A percentile compares a stretch with the other conserved stretches of the same genome.
Evolutionary conservation across 1,139 yeast genomes (phyloP).

Genomic region (Protomyces inundatus): DNA sequence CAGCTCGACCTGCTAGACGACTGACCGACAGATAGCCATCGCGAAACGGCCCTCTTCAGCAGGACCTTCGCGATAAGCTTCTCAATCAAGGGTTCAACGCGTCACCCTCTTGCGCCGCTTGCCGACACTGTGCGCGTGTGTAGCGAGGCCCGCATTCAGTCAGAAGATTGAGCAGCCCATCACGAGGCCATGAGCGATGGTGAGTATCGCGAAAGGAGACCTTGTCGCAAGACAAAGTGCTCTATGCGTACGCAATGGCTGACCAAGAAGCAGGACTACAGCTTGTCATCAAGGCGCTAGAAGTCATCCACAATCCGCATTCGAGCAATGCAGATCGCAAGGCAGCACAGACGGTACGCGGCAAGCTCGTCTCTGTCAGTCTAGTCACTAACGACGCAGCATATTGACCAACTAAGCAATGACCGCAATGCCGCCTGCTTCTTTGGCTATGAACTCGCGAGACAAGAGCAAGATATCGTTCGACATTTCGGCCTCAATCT

Average conservation of each 20-base stretch:
- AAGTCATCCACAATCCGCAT: slow-evolving; percentile 25
- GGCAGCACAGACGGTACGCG: slow-evolving; percentile 25
- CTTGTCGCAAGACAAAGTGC: slow-evolving; percentile 5
- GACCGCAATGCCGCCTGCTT: slow-evolving; percentile 24
- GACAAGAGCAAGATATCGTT: slow-evolving; percentile 46
- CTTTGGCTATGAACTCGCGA: slow-evolving; percentile 41
- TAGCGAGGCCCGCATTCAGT: too few relatives aligned
- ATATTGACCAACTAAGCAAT: slow-evolving; percentile 11
- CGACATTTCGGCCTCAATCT: slow-evolving; percentile 87
- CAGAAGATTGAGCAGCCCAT: background rate
- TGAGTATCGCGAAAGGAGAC: background rate
- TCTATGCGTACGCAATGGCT: background rate
- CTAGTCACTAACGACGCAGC: background rate
- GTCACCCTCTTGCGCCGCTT: too few relatives aligned
- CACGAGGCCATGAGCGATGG: background rate
- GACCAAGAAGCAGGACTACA: background rate
- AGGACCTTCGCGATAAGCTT: too few relatives aligned
- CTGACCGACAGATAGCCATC: too few relatives aligned
- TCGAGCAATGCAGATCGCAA: slow-evolving; percentile 17
- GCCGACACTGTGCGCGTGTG: too few relatives aligned
- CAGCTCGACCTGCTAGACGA: too few relatives aligned
- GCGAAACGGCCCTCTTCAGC: too few relatives aligned
- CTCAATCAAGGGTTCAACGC: too few relatives aligned
- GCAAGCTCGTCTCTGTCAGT: background rate
- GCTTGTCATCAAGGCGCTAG: slow-evolving; percentile 24